Base-by-base conservation (phyloP, 1,284 basidiomycete species). In the Apiotrichum siamense region DNA sequence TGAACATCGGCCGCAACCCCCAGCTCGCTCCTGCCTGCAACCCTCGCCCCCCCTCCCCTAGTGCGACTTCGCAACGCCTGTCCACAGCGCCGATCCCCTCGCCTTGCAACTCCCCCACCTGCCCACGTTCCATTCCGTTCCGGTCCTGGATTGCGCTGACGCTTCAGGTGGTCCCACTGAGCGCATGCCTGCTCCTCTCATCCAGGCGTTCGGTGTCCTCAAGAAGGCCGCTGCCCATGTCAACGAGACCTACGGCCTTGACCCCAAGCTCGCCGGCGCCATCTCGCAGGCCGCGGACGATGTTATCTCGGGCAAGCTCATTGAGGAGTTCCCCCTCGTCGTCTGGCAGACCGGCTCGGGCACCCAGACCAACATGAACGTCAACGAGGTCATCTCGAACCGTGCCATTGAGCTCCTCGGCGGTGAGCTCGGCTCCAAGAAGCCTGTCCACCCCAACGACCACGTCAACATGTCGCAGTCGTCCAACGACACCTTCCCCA, bases 321-420 rank as follows among this genome's bases (percentile, higher is more conserved):
- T 85, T 35, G 90, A 91, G 60, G 88, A 99, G 76, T 99, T 99
- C 79, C 96, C 96, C 24, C 79, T 99, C 33, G 96, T 98, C 50
- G 94, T 99, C 44, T 98, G 97, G 83, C 96, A 99, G 77, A 99
- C 96, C 42, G 96, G 96, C 52, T 96, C 90, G 52, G 96, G 96
- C 45, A 99, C 96, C 3, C 96, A 99, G 77, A 94, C 89, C 73
- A 99, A 99, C 80, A 99, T 99, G 96, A 99, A 98, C 76, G 88
- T 84, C 57, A 99, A 99, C 75, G 96, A 99, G 82, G 94, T 98
- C 69, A 96, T 99, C 72, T 93, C 90, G 26, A 99, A 99, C 76
- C 86, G 94, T 57, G 96, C 96, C 32, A 99, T 98, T 67, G 91
- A 99, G 77, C 78, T 97, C 60, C 84, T 98, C 57, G 96, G 96